Percentiles rank a stretch among this genome's conserved stretches.
phyloP scores from a whole-genome alignment of 352 stramenopile species.

The Pythium vanterpoolii region DNA sequence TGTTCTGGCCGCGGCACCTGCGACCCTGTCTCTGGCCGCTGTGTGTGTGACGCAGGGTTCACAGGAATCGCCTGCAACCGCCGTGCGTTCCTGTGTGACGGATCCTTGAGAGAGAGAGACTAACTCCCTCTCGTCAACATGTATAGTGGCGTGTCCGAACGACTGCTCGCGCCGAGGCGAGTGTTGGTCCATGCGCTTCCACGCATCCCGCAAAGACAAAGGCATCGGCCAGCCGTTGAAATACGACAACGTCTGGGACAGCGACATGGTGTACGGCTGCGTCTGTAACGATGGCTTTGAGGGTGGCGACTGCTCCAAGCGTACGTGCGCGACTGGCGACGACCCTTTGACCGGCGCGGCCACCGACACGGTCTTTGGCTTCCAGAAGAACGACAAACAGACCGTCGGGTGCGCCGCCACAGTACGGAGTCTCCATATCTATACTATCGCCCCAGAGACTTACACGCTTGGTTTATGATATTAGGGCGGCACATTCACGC shows the following conservation, averaged over 20 bases:
- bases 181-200: slow-evolving; percentile 65
- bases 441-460: not conserved
- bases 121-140: not conserved
- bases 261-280: slow-evolving; percentile 87
- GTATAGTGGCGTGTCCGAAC: slow-evolving; percentile 64
- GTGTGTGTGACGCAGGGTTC: slow-evolving; percentile 74
- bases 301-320: slow-evolving; percentile 84
- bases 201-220: slow-evolving; percentile 59
- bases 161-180: slow-evolving; percentile 65
- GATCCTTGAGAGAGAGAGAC: not conserved
- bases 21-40: slow-evolving; percentile 58
- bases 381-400: slow-evolving; percentile 84
- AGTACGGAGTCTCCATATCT: slow-evolving; percentile 24
- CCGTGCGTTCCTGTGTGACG: slow-evolving; percentile 28
- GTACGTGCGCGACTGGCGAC: slow-evolving; percentile 53
- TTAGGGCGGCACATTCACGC: slow-evolving; percentile 65
- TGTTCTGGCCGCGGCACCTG: slow-evolving; percentile 74
- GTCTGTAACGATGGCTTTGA: slow-evolving; percentile 81
- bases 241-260: slow-evolving; percentile 79
- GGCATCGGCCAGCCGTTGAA: slow-evolving; percentile 39
- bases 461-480: not conserved
- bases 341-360: slow-evolving; percentile 67
- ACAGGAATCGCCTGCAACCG: slow-evolving; percentile 76
- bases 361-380: slow-evolving; percentile 59
- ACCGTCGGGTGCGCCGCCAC: slow-evolving; percentile 62